A percentile compares a stretch with the other conserved stretches of the same genome.
Evolutionary conservation across 2,329 filamentous ascomycete genomes (phyloP).

Genomic region (Xylariaceae sp.): DNA sequence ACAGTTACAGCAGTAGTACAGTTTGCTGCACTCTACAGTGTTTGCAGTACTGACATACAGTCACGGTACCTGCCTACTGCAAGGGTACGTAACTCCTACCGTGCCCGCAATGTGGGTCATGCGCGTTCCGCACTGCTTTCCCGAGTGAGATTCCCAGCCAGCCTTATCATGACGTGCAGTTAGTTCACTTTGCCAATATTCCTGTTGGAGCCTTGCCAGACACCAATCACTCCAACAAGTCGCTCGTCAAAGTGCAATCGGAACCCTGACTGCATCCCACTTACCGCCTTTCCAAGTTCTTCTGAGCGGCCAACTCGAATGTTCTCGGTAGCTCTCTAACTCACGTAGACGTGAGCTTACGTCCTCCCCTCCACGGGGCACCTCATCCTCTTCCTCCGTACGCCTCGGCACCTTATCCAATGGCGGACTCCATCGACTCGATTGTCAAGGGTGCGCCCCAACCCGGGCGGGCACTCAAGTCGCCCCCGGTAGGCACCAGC

Average conservation of each 20-base stretch:
- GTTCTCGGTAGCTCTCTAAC: slow-evolving; percentile 5
- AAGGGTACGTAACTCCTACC: no score
- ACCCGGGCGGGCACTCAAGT: slow-evolving; percentile 49
- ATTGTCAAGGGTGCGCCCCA: slow-evolving; percentile 85
- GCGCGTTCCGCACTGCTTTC: no score
- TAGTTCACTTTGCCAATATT: neutral
- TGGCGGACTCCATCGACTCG: slow-evolving; percentile 72
- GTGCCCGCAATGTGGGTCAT: no score
- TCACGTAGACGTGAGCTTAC: slow-evolving; percentile 17
- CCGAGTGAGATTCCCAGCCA: no score
- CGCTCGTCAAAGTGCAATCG: slow-evolving; percentile 1
- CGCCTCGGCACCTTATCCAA: slow-evolving; percentile 28
- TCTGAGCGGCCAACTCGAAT: slow-evolving; percentile 8
- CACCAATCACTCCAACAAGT: slow-evolving; percentile 9
- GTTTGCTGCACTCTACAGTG: no score
- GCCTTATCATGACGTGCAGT: slow-evolving; percentile 7
- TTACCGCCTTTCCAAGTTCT: slow-evolving; percentile 16
- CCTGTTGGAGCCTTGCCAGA: neutral
- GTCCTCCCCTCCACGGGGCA: slow-evolving; percentile 5
- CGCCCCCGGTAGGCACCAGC: slow-evolving; percentile 38
- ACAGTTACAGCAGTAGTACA: no score
- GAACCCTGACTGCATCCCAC: neutral
- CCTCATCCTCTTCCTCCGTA: slow-evolving; percentile 3
- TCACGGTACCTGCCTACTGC: no score
- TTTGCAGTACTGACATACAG: no score